Evolutionary conservation across 345 rosid species (phyloP), one percentile per base, ranked within the genome.

Genomic region (Kernera saxatilis): DNA sequence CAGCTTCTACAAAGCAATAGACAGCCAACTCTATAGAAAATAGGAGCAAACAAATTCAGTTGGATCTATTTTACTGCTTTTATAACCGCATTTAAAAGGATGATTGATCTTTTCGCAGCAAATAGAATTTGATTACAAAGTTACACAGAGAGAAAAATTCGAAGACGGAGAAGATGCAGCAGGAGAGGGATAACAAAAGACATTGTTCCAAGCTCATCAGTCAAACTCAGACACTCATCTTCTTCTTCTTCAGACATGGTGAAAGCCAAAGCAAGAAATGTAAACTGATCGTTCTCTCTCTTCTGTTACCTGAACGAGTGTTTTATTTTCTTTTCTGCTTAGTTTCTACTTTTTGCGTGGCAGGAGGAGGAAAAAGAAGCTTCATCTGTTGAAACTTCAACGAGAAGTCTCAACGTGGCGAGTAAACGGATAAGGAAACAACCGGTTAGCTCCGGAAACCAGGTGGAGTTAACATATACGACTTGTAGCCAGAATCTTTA

Each of bases 391-490:
- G 46, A 67, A 50, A 57, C 37, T 67, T 15, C 73, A 32, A 19
- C 73, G 8, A 74, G 78, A 53, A 59, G 73, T 67, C 18, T 74
- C 6, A 50, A 39, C 2, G 0, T 74, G 5, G 2, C 8, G 51
- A 15, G 55, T 12, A 74, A 59, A 59, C 15, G 40, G 55, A 50
- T 0, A 59, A 59, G 44, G 62, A 74, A 67, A 67, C 78, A 19
- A 25, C 49, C 6, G 8, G 39, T 41, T 33, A 74, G 68, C 68
- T 59, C 73, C 3, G 78, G 29, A 67, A 51, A 49, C 30, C 40
- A 50, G 73, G 78, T 50, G 69, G 73, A 13, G 73, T 74, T 74
- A 74, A 74, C 73, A 1, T 5, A 40, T 17, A 67, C 72, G 48
- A 58, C 62, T 67, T 59, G 73, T 74, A 74, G 39, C 11, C 46